Conservation (phyloP, 768 basidiomycete genomes). For the Pholiota molesta region DNA sequence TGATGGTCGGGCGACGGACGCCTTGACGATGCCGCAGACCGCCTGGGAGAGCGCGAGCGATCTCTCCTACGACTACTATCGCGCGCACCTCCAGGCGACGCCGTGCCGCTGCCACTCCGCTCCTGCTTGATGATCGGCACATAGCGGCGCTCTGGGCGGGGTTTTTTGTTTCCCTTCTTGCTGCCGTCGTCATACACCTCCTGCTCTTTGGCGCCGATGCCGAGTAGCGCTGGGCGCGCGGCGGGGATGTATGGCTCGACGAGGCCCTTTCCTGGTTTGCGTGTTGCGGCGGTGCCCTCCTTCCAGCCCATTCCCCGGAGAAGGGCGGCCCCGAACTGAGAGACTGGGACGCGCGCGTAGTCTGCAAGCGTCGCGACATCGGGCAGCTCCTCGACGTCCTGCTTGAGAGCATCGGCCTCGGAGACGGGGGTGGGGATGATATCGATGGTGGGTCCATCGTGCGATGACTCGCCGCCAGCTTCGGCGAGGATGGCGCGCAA, state of each 20-base stretch:
- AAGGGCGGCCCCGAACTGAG: slow-evolving; percentile 91
- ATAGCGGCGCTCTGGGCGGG: slow-evolving; percentile 73
- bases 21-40: slow-evolving; percentile 48
- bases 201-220: slow-evolving; percentile 92
- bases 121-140: slow-evolving; percentile 82
- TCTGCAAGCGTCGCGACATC: slow-evolving; percentile 78
- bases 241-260: slow-evolving; percentile 82
- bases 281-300: slow-evolving; percentile 72
- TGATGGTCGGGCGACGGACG: slow-evolving; percentile 49
- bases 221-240: slow-evolving; percentile 83
- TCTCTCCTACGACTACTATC: slow-evolving; percentile 36
- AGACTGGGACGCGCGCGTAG: slow-evolving; percentile 89
- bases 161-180: slow-evolving; percentile 46
- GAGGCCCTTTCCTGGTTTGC: slow-evolving; percentile 61
- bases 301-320: slow-evolving; percentile 98
- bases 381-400: slow-evolving; percentile 83
- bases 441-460: slow-evolving; percentile 51
- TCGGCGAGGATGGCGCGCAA: slow-evolving; percentile 77
- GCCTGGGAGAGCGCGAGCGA: slow-evolving; percentile 41
- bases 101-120: slow-evolving; percentile 22
- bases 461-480: slow-evolving; percentile 39
- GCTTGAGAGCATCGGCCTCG: slow-evolving; percentile 82
- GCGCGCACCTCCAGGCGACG: slow-evolving; percentile 15
- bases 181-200: slow-evolving; percentile 73
- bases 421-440: slow-evolving; percentile 68